phyloP scores from a whole-genome alignment of 2,329 filamentous ascomycete genomes.

The Venturia nashicola region DNA sequence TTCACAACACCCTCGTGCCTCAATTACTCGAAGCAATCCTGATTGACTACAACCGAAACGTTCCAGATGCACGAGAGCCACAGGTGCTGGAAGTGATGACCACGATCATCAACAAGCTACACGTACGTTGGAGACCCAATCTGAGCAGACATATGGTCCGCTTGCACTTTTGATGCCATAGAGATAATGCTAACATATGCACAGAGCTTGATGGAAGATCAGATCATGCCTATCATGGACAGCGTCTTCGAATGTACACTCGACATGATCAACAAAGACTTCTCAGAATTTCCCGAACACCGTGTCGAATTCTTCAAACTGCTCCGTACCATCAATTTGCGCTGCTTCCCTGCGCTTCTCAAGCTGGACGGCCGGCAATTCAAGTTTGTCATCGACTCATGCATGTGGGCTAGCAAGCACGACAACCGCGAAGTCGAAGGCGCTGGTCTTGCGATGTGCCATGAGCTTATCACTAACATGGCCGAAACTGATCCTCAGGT shows the following conservation, averaged over 20 bases:
- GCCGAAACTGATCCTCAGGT: conserved; percentile 79
- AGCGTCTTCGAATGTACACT: conserved; percentile 97
- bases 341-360: conserved; percentile 89
- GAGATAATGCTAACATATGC: conserved; percentile 15
- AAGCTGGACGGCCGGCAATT: conserved; percentile 94
- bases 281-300: conserved; percentile 97
- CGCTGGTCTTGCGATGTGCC: conserved; percentile 93
- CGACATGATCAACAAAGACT: conserved; percentile 99
- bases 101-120: conserved; percentile 90
- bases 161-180: neutral
- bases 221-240: conserved; percentile 95
- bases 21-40: conserved; percentile 87
- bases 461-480: conserved; percentile 95
- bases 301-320: conserved; percentile 99
- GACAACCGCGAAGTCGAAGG: conserved; percentile 97
- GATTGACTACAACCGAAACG: conserved; percentile 93
- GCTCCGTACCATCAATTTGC: conserved; percentile 86
- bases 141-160: conserved; percentile 37
- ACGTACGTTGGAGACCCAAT: conserved; percentile 57
- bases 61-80: conserved; percentile 86
- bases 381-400: conserved; percentile 98
- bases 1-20: conserved; percentile 90
- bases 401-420: conserved; percentile 99
- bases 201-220: conserved; percentile 91
- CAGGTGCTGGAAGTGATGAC: conserved; percentile 98